Evolutionary conservation across 129 eudicot genomes (phyloP), one percentile per base, ranked within the genome.

Genomic region (Saposhnikovia divaricata): DNA sequence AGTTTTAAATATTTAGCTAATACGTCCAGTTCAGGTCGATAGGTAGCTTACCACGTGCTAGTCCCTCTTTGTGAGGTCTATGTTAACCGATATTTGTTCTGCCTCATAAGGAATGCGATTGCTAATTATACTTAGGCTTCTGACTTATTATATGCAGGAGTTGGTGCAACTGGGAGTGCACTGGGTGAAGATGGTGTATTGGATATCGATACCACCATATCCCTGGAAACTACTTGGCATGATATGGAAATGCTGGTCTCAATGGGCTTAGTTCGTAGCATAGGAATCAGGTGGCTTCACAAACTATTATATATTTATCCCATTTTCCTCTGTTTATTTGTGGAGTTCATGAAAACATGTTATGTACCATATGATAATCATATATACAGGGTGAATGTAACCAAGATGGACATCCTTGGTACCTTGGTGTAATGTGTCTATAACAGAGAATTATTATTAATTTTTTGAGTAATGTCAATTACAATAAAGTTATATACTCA

Each of bases 211-310:
- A 91, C 91, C 13, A 89, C 97, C 65, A 84, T 91, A 83, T 82
- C 98, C 45, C 81, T 93, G 84, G 98, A 93, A 86, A 82, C 93
- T 43, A 93, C 98, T 46, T 93, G 98, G 98, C 97, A 86, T 88
- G 89, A 91, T 69, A 93, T 93, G 98, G 98, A 93, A 88, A 88
- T 89, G 75, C 89, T 92, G 0, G 96, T 93, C 77, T 87, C 96
- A 76, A 61, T 61, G 88, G 98, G 96, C 72, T 87, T 93, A 80
- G 96, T 85, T 80, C 96, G 88, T 80, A 93, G 96, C 89, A 93
- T 93, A 6, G 97, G 97, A 8, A 90, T 92, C 85, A 92, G 97
- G 95, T 90, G 76, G 9, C 19, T 27, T 63, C 77, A 47, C 37
- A 2, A 82, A n/a, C 46, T 50, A 40, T 65, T 27, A 45, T 15